These are phyloP conservation scores for Fusarium sp. DNA, from an alignment of 2,329 filamentous ascomycete species.

Conservation along the genomic window DNA sequence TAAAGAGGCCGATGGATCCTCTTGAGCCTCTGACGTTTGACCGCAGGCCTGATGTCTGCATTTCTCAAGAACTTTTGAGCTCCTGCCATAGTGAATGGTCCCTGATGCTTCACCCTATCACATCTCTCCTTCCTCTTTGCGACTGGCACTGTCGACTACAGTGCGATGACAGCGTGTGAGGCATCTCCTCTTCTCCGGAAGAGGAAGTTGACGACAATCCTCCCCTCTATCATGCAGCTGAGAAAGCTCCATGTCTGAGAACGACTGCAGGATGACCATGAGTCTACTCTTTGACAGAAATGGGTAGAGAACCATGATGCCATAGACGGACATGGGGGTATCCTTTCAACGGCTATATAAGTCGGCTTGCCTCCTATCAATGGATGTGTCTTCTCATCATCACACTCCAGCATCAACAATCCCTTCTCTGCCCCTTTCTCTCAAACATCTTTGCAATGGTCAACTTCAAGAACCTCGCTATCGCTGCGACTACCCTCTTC, in stretches of 20 bases:
- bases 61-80: constrained; percentile 39
- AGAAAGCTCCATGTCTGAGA: not conserved
- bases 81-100: constrained; percentile 2
- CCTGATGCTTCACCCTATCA: constrained; percentile 12
- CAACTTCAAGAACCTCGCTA: constrained; percentile 42
- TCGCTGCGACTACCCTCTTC: constrained; percentile 40
- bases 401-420: constrained; percentile 17
- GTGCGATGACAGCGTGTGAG: constrained; percentile 13
- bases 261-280: constrained; percentile 6
- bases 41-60: constrained; percentile 6
- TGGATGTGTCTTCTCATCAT: constrained; percentile 13
- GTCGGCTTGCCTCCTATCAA: constrained; percentile 3
- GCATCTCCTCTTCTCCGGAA: constrained; percentile 22
- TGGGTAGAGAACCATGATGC: not conserved
- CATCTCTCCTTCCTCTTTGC: constrained; percentile 38
- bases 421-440: not conserved
- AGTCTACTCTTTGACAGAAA: not conserved
- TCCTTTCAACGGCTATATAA: constrained; percentile 34
- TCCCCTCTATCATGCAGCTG: constrained; percentile 19
- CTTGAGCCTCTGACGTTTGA: constrained; percentile 8
- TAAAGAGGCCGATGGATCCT: constrained; percentile 19
- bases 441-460: constrained; percentile 41
- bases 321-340: not conserved
- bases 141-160: constrained; percentile 20
- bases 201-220: constrained; percentile 38